Evolutionary conservation across 352 stramenopile species (phyloP), one percentile per base, ranked within the genome.

Genomic region (Phytophthora brassicae): DNA sequence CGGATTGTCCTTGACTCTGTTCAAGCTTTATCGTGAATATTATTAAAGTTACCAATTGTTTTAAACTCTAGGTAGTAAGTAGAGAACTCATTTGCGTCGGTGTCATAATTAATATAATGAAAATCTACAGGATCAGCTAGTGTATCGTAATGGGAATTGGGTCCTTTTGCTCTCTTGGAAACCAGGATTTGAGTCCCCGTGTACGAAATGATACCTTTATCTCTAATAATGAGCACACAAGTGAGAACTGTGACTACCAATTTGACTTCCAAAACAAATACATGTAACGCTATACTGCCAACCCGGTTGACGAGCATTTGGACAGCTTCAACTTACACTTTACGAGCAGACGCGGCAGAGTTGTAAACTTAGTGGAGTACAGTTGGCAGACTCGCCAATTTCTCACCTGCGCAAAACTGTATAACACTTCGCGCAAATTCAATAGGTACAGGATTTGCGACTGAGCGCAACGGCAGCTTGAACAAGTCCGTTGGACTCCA

Each of bases 61-160:
- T n/a, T n/a, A n/a, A n/a, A n/a, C n/a, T n/a, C n/a, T n/a, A n/a
- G n/a, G n/a, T n/a, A 58, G 13, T 51, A 62, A 49, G n/a, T 56
- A 59, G 56, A 45, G 26, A n/a, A n/a, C 20, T 64, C 42, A 63
- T 44, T 63, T 65, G 24, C 29, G 22, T 55, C 6, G 72, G 65
- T 17, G 35, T 72, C 24, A 76, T 57, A 45, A n/a, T n/a, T n/a
- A n/a, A n/a, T n/a, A n/a, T n/a, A n/a, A n/a, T n/a, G n/a, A 26
- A 81, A 84, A 20, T 74, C 70, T 0, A 67, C 53, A n/a, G 75
- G 66, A 55, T 84, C 68, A 2, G 72, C 72, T 3, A 82, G 60
- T 0, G 75, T 78, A 29, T 76, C 61, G 28, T 77, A 78, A 64
- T 44, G 5, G 46, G 39, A 16, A 64, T 54, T 1, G 42, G 54